Percentiles rank a stretch among this genome's conserved stretches.
These are phyloP conservation scores for Platanthera guangdongensis DNA, from an alignment of 106 monocot genomes.

Conservation along the genomic window DNA sequence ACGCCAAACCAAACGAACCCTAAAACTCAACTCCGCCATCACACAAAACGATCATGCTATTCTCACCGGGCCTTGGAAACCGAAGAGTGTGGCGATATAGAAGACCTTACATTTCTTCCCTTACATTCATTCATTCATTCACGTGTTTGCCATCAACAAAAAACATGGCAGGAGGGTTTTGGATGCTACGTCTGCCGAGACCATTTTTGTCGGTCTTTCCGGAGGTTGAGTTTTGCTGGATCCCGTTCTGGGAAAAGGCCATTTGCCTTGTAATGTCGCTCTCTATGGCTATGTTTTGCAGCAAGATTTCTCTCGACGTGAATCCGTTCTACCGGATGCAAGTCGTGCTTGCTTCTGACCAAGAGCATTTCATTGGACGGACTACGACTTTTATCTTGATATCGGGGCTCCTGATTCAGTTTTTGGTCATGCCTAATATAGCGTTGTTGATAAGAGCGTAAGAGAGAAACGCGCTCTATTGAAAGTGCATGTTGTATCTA, in stretches of 20 bases:
- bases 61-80: too few relatives aligned
- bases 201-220: constrained; percentile 16
- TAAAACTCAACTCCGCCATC: too few relatives aligned
- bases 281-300: constrained; percentile 19
- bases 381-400: constrained; percentile 18
- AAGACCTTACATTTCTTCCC: too few relatives aligned
- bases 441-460: constrained; percentile 15
- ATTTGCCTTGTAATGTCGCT: constrained; percentile 11
- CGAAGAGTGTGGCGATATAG: too few relatives aligned
- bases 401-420: constrained; percentile 17
- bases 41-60: too few relatives aligned
- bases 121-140: too few relatives aligned
- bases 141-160: not conserved
- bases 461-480: too few relatives aligned
- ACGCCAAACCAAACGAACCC: too few relatives aligned
- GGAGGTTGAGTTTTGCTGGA: constrained; percentile 13
- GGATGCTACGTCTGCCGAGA: constrained; percentile 15
- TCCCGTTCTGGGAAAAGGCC: constrained; percentile 25
- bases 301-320: constrained; percentile 13
- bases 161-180: constrained; percentile 17
- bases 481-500: too few relatives aligned
- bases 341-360: constrained; percentile 18
- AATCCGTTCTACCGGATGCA: constrained; percentile 22
- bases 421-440: constrained; percentile 17
- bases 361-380: constrained; percentile 12